Evolutionary conservation across 2,329 filamentous ascomycete genomes (phyloP).

Genomic region (Monosporascus sp.): DNA sequence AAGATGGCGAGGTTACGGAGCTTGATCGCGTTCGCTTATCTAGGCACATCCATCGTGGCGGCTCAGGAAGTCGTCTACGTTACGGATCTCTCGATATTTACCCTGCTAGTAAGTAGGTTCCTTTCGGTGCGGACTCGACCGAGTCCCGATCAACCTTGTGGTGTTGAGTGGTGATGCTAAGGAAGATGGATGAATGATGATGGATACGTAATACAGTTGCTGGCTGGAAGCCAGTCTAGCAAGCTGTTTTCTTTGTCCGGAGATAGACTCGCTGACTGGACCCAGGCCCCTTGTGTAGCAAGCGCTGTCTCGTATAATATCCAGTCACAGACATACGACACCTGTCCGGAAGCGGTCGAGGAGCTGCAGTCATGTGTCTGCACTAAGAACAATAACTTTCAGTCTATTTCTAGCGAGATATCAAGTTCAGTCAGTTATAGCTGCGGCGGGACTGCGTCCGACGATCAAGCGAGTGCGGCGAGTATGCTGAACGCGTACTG

Average conservation of each 20-base stretch:
- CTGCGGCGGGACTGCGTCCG: constrained; percentile 42
- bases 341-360: constrained; percentile 38
- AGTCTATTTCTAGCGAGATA: constrained; percentile 33
- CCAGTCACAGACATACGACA: constrained; percentile 34
- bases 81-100: constrained; percentile 26
- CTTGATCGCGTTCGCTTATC: constrained; percentile 7
- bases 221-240: too few species aligned
- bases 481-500: constrained; percentile 45
- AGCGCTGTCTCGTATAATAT: constrained; percentile 41
- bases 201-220: too few species aligned
- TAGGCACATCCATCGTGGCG: constrained; percentile 8
- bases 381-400: constrained; percentile 38
- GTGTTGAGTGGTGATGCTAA: too few species aligned
- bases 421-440: constrained; percentile 34
- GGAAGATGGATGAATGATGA: too few species aligned
- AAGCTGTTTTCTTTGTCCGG: background rate
- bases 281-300: constrained; percentile 46
- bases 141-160: too few species aligned
- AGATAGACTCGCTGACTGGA: background rate
- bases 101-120: constrained; percentile 20
- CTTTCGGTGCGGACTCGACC: too few species aligned
- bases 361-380: constrained; percentile 49
- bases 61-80: constrained; percentile 25
- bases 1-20: background rate
- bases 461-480: constrained; percentile 43